Conservation (phyloP, 129 eudicot species). For the Flaveria linearis region DNA sequence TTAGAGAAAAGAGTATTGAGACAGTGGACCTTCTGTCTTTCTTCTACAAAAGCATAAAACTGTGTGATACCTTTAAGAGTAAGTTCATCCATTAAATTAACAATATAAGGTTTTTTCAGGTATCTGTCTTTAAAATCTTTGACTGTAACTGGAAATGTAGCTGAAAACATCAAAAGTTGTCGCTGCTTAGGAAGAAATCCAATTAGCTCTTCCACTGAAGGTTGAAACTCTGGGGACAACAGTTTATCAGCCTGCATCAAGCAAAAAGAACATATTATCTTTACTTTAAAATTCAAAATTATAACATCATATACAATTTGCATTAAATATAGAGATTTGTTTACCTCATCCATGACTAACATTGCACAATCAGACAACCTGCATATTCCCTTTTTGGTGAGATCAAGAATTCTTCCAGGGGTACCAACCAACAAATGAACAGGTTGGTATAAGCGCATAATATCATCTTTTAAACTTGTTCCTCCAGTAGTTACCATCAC, state of each 20-base stretch:
- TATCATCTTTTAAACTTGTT: constrained; percentile 65
- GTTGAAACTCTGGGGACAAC: constrained; percentile 67
- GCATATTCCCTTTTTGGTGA: constrained; percentile 57
- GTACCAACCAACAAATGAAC: constrained; percentile 51
- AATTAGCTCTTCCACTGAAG: constrained; percentile 57
- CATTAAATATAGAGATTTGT: neutral
- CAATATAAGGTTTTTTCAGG: constrained; percentile 54
- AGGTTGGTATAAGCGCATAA: constrained; percentile 53
- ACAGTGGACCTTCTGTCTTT: constrained; percentile 31
- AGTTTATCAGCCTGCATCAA: constrained; percentile 64
- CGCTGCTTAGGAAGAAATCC: constrained; percentile 51
- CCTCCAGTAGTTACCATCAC: constrained; percentile 76
- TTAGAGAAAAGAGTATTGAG: constrained; percentile 38
- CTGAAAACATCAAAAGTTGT: constrained; percentile 66
- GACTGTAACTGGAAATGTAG: constrained; percentile 71
- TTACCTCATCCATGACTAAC: constrained; percentile 76
- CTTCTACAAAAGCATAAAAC: constrained; percentile 73
- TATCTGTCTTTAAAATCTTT: constrained; percentile 63
- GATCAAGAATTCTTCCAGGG: constrained; percentile 70
- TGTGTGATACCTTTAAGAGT: constrained; percentile 46
- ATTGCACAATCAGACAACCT: constrained; percentile 51
- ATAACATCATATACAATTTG: neutral
- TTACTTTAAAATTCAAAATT: neutral
- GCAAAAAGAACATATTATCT: neutral
- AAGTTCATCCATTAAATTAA: constrained; percentile 69